Evolutionary conservation across 352 stramenopile genomes (phyloP).

Genomic region (Pythium angustatum): DNA sequence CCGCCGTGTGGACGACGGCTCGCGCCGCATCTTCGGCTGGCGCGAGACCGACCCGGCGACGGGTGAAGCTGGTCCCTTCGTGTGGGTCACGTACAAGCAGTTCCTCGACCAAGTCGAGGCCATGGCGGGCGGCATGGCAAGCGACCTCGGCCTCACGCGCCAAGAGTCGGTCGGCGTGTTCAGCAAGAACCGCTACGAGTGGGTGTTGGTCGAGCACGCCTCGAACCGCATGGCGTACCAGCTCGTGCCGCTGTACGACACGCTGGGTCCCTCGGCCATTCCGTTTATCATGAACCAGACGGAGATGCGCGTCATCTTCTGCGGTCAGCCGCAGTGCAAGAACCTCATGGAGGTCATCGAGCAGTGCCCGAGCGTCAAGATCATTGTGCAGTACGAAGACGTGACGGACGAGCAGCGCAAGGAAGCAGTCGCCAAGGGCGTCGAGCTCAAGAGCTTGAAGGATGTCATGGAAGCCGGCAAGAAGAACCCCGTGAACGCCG

Average conservation of each 20-base stretch:
- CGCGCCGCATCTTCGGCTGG: conserved; percentile 57
- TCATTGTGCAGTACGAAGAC: conserved; percentile 55
- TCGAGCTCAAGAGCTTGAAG: conserved; percentile 45
- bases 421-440: conserved; percentile 34
- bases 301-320: conserved; percentile 71
- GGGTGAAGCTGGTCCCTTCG: conserved; percentile 40
- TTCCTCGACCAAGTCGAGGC: conserved; percentile 52
- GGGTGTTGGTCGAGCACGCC: conserved; percentile 62
- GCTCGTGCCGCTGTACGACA: conserved; percentile 83
- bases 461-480: conserved; percentile 44
- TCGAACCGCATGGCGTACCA: conserved; percentile 70
- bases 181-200: conserved; percentile 73
- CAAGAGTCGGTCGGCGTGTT: conserved; percentile 68
- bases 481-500: conserved; percentile 43
- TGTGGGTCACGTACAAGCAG: conserved; percentile 63
- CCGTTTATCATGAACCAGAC: conserved; percentile 82
- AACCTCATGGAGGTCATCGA: conserved; percentile 49
- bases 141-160: conserved; percentile 37
- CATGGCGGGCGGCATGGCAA: conserved; percentile 42
- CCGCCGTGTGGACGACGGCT: conserved; percentile 47
- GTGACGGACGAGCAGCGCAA: conserved; percentile 38
- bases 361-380: conserved; percentile 53
- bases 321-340: conserved; percentile 54
- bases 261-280: conserved; percentile 61
- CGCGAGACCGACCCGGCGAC: conserved; percentile 42